phyloP scores from a whole-genome alignment of 75 land plant species.

The Pinus albicaulis region DNA sequence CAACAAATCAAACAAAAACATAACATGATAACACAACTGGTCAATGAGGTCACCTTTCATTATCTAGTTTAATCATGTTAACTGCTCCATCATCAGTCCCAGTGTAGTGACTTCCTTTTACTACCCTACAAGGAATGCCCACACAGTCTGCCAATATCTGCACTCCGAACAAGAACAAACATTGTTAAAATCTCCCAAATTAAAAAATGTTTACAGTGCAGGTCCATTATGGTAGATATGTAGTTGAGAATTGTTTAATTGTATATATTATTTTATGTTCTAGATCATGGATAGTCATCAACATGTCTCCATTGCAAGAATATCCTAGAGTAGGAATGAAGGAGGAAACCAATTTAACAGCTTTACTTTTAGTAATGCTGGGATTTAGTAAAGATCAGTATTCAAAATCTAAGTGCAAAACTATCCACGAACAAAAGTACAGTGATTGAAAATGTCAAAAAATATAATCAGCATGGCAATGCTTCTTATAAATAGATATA shows the following conservation, averaged over 20 bases:
- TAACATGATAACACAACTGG: neutral
- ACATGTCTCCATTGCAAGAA: too few species aligned
- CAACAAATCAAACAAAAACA: slow-evolving; percentile 7
- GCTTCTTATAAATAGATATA: too few species aligned
- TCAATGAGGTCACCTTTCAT: slow-evolving; percentile 36
- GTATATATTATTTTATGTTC: too few species aligned
- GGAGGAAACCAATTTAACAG: neutral
- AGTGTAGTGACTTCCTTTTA: slow-evolving; percentile 82
- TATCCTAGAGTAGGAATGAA: too few species aligned
- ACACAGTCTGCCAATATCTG: slow-evolving; percentile 80
- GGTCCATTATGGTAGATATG: too few species aligned
- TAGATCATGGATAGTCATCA: too few species aligned
- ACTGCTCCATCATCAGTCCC: slow-evolving; percentile 92
- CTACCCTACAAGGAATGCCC: slow-evolving; percentile 72
- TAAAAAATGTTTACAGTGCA: neutral
- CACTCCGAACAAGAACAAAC: neutral
- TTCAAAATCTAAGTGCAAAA: neutral
- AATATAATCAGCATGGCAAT: neutral
- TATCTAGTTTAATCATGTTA: slow-evolving; percentile 57
- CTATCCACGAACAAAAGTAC: neutral
- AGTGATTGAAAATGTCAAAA: neutral
- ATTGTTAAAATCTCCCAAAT: neutral
- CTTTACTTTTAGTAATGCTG: neutral
- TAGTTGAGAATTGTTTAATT: too few species aligned
- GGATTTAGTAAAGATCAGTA: neutral